Base-by-base conservation (phyloP, 441 rosid species). In the Biscutella laevigata region DNA sequence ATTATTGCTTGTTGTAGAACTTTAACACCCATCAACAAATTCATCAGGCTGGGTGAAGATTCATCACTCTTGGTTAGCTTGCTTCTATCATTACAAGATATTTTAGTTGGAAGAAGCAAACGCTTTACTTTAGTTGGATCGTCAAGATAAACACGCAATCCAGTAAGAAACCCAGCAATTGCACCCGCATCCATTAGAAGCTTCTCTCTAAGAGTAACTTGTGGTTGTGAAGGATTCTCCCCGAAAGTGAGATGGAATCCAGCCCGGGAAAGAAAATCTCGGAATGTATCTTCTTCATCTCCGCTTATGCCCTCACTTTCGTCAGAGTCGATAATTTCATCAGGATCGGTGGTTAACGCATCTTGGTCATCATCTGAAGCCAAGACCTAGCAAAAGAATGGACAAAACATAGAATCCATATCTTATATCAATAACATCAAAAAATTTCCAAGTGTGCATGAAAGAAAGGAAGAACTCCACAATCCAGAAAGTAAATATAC, bases 171-270 rank as follows among this genome's bases (percentile, higher is more conserved):
- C 62, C 97, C 96, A 53, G 97, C 95, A 68, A 89, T 87, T 7
- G 99, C 96, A 38, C 99, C 95, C 35, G 97, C 99, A 74, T 94
- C 99, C 95, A 89, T 94, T 45, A 89, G 73, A 75, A 89, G 97
- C 79, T 87, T 89, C 70, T 89, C 97, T 53, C 96, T 80, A 50
- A 94, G 77, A 19, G 96, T 94, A 59, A 89, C 97, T 77, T 87
- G 91, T 34, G 95, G 97, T 39, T 87, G 87, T 51, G 96, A 84
- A 64, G 78, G 73, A 82, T 85, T 89, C 67, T 94, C 99, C 53
- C 94, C 89, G 60, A 84, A 87, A 2, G 94, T 73, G 53, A 94
- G 86, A 66, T 89, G 97, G 71, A 94, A 87, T 44, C 99, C 97
- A 73, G 96, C 99, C 60, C 82, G 84, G 16, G 97, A 79, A 64